A percentile compares a stretch with the other conserved stretches of the same genome.
Evolutionary conservation across 1,139 yeast species (phyloP).

Genomic region (Saccharomycopsis phalli): DNA sequence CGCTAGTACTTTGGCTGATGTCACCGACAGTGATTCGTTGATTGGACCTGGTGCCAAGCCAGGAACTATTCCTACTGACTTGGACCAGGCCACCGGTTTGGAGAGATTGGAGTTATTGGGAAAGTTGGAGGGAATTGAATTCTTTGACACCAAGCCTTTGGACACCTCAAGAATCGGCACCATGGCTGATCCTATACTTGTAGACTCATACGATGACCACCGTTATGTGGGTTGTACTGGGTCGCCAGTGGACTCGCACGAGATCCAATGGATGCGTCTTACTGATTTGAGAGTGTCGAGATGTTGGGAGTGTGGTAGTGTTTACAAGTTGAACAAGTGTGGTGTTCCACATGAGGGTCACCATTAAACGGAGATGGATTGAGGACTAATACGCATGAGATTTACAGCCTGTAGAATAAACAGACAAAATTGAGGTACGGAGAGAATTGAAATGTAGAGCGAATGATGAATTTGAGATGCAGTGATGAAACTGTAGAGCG

Average conservation of each 20-base stretch:
- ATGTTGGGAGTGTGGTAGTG: conserved; percentile 99
- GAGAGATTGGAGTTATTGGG: conserved; percentile 94
- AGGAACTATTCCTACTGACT: conserved; percentile 83
- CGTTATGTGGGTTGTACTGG: conserved; percentile 99
- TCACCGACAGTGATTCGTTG: conserved; percentile 70
- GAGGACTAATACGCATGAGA: too few relatives aligned
- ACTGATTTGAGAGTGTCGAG: conserved; percentile 77
- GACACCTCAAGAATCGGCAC: conserved; percentile 87
- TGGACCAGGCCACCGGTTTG: conserved; percentile 97
- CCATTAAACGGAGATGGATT: conserved; percentile 23
- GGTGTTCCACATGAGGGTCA: conserved; percentile 66
- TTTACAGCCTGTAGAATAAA: too few relatives aligned
- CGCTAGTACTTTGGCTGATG: conserved; percentile 65
- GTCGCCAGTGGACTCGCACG: conserved; percentile 86
- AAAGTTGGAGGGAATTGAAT: conserved; percentile 91
- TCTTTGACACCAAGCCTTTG: conserved; percentile 86
- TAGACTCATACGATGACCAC: conserved; percentile 86
- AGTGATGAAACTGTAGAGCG: too few relatives aligned
- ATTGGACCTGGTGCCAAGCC: conserved; percentile 83
- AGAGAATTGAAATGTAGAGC: too few relatives aligned
- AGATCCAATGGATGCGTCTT: conserved; percentile 89
- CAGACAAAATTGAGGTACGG: too few relatives aligned
- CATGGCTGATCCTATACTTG: conserved; percentile 73
- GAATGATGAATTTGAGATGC: too few relatives aligned
- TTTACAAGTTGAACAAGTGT: conserved; percentile 79